A percentile compares a stretch with the other conserved stretches of the same genome.
Conservation (phyloP, 345 rosid genomes). For the Gossypium turneri region DNA sequence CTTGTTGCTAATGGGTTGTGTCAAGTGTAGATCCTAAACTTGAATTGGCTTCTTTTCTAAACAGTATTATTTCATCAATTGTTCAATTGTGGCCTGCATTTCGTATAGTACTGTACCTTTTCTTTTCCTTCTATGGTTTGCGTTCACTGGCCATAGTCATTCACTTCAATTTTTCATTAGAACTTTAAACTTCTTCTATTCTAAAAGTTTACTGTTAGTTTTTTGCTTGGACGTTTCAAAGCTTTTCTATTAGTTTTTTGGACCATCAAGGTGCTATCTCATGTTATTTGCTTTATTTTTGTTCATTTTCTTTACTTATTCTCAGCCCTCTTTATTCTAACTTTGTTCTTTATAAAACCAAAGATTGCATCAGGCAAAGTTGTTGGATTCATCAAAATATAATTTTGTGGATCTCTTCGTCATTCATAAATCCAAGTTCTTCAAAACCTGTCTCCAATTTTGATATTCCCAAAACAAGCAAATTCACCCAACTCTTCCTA, state of each 20-base stretch:
- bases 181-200: neutral
- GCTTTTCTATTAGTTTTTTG: neutral
- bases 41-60: neutral
- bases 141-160: neutral
- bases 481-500: neutral
- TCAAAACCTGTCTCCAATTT: neutral
- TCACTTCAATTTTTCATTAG: neutral
- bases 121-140: neutral
- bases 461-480: neutral
- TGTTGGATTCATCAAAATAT: neutral
- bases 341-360: neutral
- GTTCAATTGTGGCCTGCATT: neutral
- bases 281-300: neutral
- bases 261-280: neutral
- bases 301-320: neutral
- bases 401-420: neutral
- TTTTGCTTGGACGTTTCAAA: neutral
- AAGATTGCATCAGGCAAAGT: constrained; percentile 1
- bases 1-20: neutral
- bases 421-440: neutral
- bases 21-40: neutral
- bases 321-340: neutral
- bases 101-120: neutral
- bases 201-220: neutral
- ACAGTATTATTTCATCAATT: neutral